Evolutionary conservation across 345 rosid genomes (phyloP).

Genomic region (Murraya koenigii): DNA sequence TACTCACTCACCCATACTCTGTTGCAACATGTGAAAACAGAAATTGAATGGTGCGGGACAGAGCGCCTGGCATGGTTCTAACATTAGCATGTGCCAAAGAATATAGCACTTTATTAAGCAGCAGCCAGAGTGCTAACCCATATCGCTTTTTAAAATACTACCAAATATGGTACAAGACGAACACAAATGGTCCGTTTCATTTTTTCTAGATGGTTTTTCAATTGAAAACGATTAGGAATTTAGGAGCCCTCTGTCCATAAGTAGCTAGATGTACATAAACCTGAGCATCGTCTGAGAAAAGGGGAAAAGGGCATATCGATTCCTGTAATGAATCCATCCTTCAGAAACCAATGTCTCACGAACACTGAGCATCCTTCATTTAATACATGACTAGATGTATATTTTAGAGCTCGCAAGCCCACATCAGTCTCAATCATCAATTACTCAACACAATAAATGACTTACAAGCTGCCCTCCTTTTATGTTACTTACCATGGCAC

Average conservation of each 20-base stretch:
- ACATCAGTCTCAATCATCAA: not conserved
- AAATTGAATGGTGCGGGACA: constrained; percentile 13
- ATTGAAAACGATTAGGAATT: too few relatives aligned
- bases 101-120: not conserved
- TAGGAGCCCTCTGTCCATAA: not conserved
- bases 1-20: constrained; percentile 11
- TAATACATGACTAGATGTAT: not conserved
- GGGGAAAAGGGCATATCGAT: not conserved
- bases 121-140: not conserved
- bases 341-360: not conserved
- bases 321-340: not conserved
- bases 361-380: not conserved
- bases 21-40: constrained; percentile 15
- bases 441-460: not conserved
- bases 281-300: not conserved
- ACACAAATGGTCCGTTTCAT: not conserved
- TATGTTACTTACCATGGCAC: not conserved
- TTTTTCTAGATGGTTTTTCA: not conserved
- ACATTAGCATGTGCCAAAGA: constrained; percentile 21
- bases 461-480: not conserved
- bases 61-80: constrained; percentile 5
- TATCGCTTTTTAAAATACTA: not conserved
- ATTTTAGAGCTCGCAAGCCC: not conserved
- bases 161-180: not conserved
- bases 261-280: not conserved